Evolutionary conservation across 345 rosid genomes (phyloP).

Genomic region (Erodium maritimum): DNA sequence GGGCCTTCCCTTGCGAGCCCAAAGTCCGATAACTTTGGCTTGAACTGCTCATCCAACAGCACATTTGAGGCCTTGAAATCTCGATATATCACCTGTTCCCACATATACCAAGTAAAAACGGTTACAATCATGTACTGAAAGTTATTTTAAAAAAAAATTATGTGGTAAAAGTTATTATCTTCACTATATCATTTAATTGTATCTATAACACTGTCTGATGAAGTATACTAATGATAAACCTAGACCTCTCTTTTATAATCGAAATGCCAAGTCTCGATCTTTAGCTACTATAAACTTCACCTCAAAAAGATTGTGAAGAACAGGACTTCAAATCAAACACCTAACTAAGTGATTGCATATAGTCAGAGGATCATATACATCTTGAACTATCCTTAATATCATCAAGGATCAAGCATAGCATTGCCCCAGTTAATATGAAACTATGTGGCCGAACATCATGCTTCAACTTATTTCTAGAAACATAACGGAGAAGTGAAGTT

Average conservation of each 20-base stretch:
- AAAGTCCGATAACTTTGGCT: constrained; percentile 77
- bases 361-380: neutral
- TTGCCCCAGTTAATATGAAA: neutral
- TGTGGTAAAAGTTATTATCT: too few relatives aligned
- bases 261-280: neutral
- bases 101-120: constrained; percentile 2
- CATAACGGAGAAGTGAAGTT: neutral
- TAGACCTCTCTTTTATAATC: neutral
- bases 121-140: constrained; percentile 3
- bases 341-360: neutral
- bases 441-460: neutral
- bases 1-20: constrained; percentile 99
- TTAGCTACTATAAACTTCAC: neutral
- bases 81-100: constrained; percentile 68
- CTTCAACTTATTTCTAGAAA: neutral
- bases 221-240: neutral
- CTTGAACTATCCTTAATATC: neutral
- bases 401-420: too few relatives aligned
- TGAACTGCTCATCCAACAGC: constrained; percentile 52
- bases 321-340: neutral
- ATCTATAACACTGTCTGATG: neutral
- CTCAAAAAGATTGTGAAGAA: neutral
- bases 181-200: too few relatives aligned
- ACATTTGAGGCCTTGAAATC: constrained; percentile 89
- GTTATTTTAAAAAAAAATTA: too few relatives aligned